Evolutionary conservation across 805 yeast genomes (phyloP).

Genomic region (Diddensiella santjacobensis): DNA sequence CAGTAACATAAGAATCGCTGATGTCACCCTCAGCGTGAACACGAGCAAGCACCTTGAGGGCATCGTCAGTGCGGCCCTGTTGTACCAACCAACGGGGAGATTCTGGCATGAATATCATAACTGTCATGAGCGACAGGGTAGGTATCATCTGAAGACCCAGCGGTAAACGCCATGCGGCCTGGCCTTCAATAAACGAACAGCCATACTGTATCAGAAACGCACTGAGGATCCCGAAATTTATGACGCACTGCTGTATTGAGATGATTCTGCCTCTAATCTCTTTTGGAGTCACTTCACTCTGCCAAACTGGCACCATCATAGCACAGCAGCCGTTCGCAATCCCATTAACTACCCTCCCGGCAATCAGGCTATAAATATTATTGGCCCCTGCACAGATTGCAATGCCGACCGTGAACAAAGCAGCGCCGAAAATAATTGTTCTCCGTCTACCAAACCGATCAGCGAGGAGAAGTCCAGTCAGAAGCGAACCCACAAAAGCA

Average conservation of each 20-base stretch:
- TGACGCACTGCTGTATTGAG: constrained; percentile 61
- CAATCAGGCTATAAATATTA: constrained; percentile 60
- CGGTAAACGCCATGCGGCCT: constrained; percentile 70
- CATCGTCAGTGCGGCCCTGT: constrained; percentile 50
- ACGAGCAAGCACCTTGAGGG: constrained; percentile 47
- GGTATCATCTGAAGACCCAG: constrained; percentile 61
- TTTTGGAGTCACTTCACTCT: constrained; percentile 66
- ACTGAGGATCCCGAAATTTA: constrained; percentile 63
- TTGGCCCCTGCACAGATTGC: constrained; percentile 49
- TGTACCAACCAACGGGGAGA: constrained; percentile 80
- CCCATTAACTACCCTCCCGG: constrained; percentile 70
- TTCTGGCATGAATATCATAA: constrained; percentile 70
- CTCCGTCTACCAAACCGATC: constrained; percentile 63
- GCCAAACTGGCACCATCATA: constrained; percentile 76
- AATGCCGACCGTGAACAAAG: constrained; percentile 56
- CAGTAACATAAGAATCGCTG: constrained; percentile 32
- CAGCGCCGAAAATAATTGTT: constrained; percentile 51
- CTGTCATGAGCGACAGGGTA: constrained; percentile 52
- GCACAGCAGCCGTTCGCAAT: constrained; percentile 72
- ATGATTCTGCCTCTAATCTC: constrained; percentile 64
- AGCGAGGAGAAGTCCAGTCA: constrained; percentile 55
- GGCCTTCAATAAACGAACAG: constrained; percentile 49
- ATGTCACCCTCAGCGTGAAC: constrained; percentile 34
- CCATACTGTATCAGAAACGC: constrained; percentile 79
- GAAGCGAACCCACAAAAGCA: constrained; percentile 36